These are phyloP conservation scores for Isabelozyma pseudorhagii DNA, from an alignment of 805 yeast species.

Conservation along the genomic window DNA sequence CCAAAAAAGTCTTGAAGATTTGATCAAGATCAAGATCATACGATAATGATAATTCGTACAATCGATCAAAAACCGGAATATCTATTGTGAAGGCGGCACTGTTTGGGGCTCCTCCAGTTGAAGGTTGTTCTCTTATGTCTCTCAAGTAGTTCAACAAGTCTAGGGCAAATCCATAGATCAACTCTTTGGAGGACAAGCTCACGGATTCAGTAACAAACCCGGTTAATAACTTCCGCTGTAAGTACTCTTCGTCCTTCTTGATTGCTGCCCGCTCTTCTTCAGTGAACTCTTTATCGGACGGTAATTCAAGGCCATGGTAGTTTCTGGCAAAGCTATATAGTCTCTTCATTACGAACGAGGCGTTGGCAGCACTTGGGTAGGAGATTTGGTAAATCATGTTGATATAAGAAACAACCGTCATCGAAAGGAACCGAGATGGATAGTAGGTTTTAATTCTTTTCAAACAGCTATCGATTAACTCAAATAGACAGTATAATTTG, in stretches of 20 bases:
- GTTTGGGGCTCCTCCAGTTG: background rate
- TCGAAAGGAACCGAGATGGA: constrained; percentile 77
- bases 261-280: constrained; percentile 37
- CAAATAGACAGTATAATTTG: constrained; percentile 64
- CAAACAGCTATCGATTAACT: constrained; percentile 57
- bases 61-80: constrained; percentile 20
- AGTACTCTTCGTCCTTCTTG: constrained; percentile 52
- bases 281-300: constrained; percentile 32
- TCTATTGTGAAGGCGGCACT: constrained; percentile 13
- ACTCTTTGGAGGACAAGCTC: constrained; percentile 25
- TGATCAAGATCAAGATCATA: constrained; percentile 61
- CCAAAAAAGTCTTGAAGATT: constrained; percentile 32
- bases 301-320: constrained; percentile 38
- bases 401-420: constrained; percentile 59
- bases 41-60: constrained; percentile 48
- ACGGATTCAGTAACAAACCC: constrained; percentile 56
- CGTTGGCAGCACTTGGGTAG: constrained; percentile 10
- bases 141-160: constrained; percentile 21
- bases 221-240: constrained; percentile 65
- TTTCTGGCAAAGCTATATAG: constrained; percentile 60
- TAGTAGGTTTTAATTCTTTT: constrained; percentile 62
- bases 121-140: constrained; percentile 2
- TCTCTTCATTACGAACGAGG: constrained; percentile 52
- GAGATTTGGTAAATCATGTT: constrained; percentile 39
- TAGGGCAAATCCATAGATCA: constrained; percentile 18